Percentiles rank a stretch among this genome's conserved stretches.
phyloP scores from a whole-genome alignment of 2,329 filamentous ascomycete genomes.

The Pseudocercospora vitis region DNA sequence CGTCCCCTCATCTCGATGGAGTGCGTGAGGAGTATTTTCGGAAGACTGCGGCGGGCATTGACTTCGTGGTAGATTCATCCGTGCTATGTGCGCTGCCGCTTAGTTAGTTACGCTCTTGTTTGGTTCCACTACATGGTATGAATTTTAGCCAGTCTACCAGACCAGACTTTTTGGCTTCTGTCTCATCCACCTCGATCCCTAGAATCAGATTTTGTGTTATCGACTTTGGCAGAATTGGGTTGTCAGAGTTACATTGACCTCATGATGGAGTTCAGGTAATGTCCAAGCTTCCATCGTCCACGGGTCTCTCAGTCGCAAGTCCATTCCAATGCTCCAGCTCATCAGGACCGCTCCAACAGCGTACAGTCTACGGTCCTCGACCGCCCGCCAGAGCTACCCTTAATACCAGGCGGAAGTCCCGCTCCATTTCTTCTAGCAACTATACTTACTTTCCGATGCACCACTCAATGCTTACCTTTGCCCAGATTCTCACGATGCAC shows the following conservation, averaged over 20 bases:
- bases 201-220: slow-evolving; percentile 39
- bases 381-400: too few species aligned
- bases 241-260: slow-evolving; percentile 48
- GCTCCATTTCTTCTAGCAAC: slow-evolving; percentile 31
- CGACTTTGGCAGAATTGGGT: slow-evolving; percentile 49
- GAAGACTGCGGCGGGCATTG: slow-evolving; percentile 21
- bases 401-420: slow-evolving; percentile 29
- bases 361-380: slow-evolving; percentile 23
- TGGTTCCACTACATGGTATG: too few species aligned
- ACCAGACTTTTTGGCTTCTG: slow-evolving; percentile 34
- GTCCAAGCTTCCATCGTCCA: slow-evolving; percentile 39
- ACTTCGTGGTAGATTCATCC: slow-evolving; percentile 17
- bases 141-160: slow-evolving; percentile 47
- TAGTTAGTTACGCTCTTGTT: slow-evolving; percentile 25
- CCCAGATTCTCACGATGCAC: slow-evolving; percentile 21
- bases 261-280: slow-evolving; percentile 48
- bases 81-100: slow-evolving; percentile 9
- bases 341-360: slow-evolving; percentile 37
- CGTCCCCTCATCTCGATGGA: slow-evolving; percentile 10
- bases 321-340: slow-evolving; percentile 39
- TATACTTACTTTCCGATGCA: slow-evolving; percentile 21
- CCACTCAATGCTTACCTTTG: slow-evolving; percentile 31
- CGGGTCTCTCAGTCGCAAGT: slow-evolving; percentile 42
- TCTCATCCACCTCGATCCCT: slow-evolving; percentile 21
- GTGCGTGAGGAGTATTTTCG: slow-evolving; percentile 17